A percentile compares a stretch with the other conserved stretches of the same genome.
These are phyloP conservation scores for Punica granatum DNA, from an alignment of 345 rosid genomes.

Conservation along the genomic window DNA sequence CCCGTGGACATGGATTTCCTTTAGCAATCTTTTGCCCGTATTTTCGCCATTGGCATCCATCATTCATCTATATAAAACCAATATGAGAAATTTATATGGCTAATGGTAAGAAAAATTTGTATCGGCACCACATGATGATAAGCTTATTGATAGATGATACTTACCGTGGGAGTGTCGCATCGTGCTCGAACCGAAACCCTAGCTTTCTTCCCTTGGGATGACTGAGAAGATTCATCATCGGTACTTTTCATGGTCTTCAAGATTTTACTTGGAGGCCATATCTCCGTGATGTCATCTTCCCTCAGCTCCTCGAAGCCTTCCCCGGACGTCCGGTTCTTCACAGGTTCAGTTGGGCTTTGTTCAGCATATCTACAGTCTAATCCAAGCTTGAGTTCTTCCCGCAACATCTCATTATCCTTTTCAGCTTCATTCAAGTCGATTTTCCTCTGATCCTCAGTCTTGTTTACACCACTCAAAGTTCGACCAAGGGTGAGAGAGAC, in stretches of 20 bases:
- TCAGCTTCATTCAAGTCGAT: not conserved
- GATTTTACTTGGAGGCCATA: slow-evolving; percentile 30
- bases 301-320: slow-evolving; percentile 31
- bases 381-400: slow-evolving; percentile 6
- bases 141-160: slow-evolving; percentile 6
- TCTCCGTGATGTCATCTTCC: slow-evolving; percentile 30
- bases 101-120: no score
- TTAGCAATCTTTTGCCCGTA: slow-evolving; percentile 89
- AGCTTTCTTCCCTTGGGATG: slow-evolving; percentile 53
- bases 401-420: slow-evolving; percentile 11
- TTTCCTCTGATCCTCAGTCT: not conserved
- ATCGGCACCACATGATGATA: no score
- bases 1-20: slow-evolving; percentile 97
- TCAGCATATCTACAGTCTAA: not conserved
- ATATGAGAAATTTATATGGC: not conserved
- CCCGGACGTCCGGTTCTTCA: slow-evolving; percentile 18
- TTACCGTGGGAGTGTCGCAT: slow-evolving; percentile 83
- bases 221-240: slow-evolving; percentile 46
- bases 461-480: not conserved
- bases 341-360: slow-evolving; percentile 13
- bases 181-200: slow-evolving; percentile 85
- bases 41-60: slow-evolving; percentile 97
- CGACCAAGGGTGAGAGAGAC: slow-evolving; percentile 2
- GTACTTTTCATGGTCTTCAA: slow-evolving; percentile 24
- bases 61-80: slow-evolving; percentile 49